A percentile compares a stretch with the other conserved stretches of the same genome.
These are phyloP conservation scores for Phyllostachys edulis DNA, from an alignment of 176 grass and related monocot genomes.

Conservation along the genomic window DNA sequence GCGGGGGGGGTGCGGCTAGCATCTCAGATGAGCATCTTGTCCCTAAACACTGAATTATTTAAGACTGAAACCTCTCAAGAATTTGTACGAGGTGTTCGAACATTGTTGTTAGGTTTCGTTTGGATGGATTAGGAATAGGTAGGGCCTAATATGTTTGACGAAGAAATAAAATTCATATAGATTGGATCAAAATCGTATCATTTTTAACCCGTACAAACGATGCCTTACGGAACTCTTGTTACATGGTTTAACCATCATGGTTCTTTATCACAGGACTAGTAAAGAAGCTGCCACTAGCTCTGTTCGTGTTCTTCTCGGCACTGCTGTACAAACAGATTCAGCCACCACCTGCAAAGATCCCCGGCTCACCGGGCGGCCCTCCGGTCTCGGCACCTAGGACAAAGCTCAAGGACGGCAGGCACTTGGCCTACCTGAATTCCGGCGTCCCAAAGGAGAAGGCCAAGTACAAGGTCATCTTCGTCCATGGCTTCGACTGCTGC, in stretches of 20 bases:
- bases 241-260: neutral
- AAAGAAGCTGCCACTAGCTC: slow-evolving; percentile 34
- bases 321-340: slow-evolving; percentile 55
- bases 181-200: neutral
- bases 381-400: slow-evolving; percentile 54
- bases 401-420: slow-evolving; percentile 72
- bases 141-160: neutral
- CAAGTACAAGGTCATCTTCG: slow-evolving; percentile 76
- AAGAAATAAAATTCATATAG: neutral
- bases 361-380: slow-evolving; percentile 38
- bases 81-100: too few species aligned
- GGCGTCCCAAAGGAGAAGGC: slow-evolving; percentile 68
- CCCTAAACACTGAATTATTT: too few species aligned
- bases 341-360: slow-evolving; percentile 41
- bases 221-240: too few species aligned
- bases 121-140: neutral
- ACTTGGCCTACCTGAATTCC: slow-evolving; percentile 70
- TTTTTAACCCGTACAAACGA: neutral
- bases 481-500: slow-evolving; percentile 79
- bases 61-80: too few species aligned
- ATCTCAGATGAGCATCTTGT: too few species aligned
- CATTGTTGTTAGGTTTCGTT: too few species aligned
- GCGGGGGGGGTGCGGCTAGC: too few species aligned
- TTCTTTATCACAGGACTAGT: slow-evolving; percentile 26
- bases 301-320: slow-evolving; percentile 36